A percentile compares a stretch with the other conserved stretches of the same genome.
Conservation (phyloP, 306 rosid species). For the Lagenaria siceraria region DNA sequence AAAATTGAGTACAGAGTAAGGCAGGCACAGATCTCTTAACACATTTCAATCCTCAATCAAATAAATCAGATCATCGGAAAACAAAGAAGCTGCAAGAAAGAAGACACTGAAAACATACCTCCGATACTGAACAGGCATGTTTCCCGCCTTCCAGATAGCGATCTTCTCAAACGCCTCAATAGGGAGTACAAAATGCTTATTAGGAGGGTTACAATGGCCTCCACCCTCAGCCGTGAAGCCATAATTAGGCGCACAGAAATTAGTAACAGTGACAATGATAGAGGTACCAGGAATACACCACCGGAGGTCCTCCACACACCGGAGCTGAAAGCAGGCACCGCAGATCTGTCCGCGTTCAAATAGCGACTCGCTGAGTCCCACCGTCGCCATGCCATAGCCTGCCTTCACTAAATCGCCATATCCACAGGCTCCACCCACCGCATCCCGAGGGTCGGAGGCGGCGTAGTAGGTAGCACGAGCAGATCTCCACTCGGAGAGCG, state of each 20-base stretch:
- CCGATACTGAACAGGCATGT: constrained; percentile 88
- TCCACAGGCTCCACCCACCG: constrained; percentile 90
- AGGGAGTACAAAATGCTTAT: constrained; percentile 77
- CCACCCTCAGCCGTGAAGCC: constrained; percentile 77
- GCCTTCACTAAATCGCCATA: constrained; percentile 63
- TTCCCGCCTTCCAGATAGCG: constrained; percentile 96
- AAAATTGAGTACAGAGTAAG: neutral
- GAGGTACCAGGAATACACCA: constrained; percentile 92
- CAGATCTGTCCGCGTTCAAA: constrained; percentile 96
- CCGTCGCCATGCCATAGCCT: constrained; percentile 82
- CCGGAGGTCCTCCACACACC: constrained; percentile 71
- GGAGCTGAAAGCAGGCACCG: constrained; percentile 80
- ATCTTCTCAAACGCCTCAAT: constrained; percentile 93
- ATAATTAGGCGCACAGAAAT: constrained; percentile 86
- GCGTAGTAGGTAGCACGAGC: constrained; percentile 95
- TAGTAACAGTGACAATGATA: constrained; percentile 74
- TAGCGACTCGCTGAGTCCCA: constrained; percentile 64
- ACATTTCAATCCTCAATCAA: neutral
- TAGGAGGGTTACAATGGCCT: constrained; percentile 84
- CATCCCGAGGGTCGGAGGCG: constrained; percentile 69
- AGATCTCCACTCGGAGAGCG: constrained; percentile 58
- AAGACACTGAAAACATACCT: constrained; percentile 23
- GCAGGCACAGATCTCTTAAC: neutral
- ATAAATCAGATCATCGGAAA: neutral
- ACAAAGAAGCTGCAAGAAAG: neutral